Conservation (phyloP, 345 rosid genomes). For the Euphorbia pulcherrima region DNA sequence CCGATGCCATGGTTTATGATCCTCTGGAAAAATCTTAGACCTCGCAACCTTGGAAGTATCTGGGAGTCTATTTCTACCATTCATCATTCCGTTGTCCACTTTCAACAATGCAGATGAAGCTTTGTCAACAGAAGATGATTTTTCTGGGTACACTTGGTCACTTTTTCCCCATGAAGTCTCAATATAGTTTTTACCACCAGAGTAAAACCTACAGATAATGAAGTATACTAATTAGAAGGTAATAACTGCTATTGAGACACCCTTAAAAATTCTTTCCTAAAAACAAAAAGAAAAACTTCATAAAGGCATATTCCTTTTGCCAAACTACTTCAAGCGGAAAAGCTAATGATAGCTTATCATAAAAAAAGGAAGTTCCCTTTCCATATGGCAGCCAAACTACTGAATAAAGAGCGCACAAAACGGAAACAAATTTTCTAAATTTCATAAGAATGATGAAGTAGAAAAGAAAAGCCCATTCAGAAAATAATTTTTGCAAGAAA, state of each 20-base stretch:
- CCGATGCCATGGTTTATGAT: constrained; percentile 50
- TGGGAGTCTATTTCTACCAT: constrained; percentile 40
- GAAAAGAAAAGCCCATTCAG: neutral
- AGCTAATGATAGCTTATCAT: neutral
- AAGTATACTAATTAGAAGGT: constrained; percentile 4
- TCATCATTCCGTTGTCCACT: constrained; percentile 44
- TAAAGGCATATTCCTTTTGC: neutral
- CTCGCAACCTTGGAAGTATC: constrained; percentile 39
- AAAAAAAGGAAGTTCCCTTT: neutral
- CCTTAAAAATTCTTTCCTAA: neutral
- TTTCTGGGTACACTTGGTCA: constrained; percentile 40
- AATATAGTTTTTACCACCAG: constrained; percentile 49
- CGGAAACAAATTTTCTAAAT: neutral
- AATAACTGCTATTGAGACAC: neutral
- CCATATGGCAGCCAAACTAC: neutral
- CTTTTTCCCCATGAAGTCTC: constrained; percentile 43
- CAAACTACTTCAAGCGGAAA: neutral
- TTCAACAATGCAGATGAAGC: constrained; percentile 48
- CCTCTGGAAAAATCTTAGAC: constrained; percentile 41
- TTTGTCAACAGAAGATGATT: constrained; percentile 40
- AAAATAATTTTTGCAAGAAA: neutral
- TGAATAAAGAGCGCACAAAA: neutral
- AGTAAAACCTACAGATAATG: constrained; percentile 53
- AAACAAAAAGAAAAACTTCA: neutral
- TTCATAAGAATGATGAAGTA: neutral